phyloP scores from a whole-genome alignment of 2,329 filamentous ascomycete species.

The Aureobasidium sp. region DNA sequence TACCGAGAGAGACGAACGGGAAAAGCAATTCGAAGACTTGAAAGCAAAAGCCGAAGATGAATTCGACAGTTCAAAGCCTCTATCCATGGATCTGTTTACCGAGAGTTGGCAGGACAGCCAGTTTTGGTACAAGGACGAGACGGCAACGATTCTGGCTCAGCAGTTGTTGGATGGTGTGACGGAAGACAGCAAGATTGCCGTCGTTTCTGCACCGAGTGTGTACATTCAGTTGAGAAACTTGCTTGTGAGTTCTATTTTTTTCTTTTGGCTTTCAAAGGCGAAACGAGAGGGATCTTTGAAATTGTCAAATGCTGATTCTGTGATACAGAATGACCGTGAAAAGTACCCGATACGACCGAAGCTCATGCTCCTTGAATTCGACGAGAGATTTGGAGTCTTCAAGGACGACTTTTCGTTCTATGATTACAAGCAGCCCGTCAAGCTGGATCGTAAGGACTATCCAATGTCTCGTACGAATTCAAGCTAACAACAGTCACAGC shows the following conservation, averaged over 20 bases:
- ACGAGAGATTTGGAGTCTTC: conserved; percentile 66
- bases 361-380: conserved; percentile 65
- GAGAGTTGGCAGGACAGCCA: conserved; percentile 82
- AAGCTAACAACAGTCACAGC: conserved; percentile 26
- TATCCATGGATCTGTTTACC: conserved; percentile 63
- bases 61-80: conserved; percentile 31
- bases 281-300: no score
- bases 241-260: conserved; percentile 46
- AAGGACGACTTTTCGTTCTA: conserved; percentile 69
- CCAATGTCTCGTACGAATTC: background rate
- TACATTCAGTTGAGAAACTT: conserved; percentile 71
- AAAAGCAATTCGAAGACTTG: conserved; percentile 61
- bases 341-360: conserved; percentile 43
- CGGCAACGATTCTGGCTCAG: conserved; percentile 56
- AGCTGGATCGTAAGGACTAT: conserved; percentile 48
- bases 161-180: conserved; percentile 59
- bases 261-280: background rate
- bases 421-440: conserved; percentile 63
- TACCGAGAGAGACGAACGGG: conserved; percentile 60
- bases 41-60: conserved; percentile 55
- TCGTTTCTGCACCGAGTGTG: conserved; percentile 69
- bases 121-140: conserved; percentile 72
- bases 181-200: conserved; percentile 53
- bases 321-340: conserved; percentile 11
- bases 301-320: background rate